Conservation (phyloP, 768 basidiomycete species). For the Boletus pseudo-olivaceus region DNA sequence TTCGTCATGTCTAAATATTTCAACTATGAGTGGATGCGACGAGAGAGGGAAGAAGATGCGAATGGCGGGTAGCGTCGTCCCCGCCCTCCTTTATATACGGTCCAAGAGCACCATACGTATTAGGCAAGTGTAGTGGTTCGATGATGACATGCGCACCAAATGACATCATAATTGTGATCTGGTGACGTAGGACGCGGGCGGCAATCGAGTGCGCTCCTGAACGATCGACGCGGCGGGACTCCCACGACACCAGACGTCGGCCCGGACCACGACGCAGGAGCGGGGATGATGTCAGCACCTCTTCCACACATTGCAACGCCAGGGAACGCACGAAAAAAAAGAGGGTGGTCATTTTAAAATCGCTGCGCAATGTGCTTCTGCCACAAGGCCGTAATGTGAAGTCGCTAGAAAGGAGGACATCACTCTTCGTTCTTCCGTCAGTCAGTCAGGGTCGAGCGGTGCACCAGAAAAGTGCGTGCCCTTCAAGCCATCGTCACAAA, state of each 20-base stretch:
- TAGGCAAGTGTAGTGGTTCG: conserved; percentile 25
- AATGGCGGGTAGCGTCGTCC: not conserved
- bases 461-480: not conserved
- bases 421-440: not conserved
- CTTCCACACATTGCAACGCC: not conserved
- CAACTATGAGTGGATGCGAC: too few species aligned
- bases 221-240: too few species aligned
- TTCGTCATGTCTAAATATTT: conserved; percentile 16
- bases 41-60: conserved; percentile 9
- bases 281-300: too few species aligned
- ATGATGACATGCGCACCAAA: conserved; percentile 19
- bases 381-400: conserved; percentile 16
- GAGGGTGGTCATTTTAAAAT: conserved; percentile 1
- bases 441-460: conserved; percentile 15
- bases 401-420: conserved; percentile 1
- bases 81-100: conserved; percentile 25
- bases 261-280: too few species aligned
- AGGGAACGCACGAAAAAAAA: not conserved
- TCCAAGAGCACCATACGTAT: conserved; percentile 20
- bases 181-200: conserved; percentile 21
- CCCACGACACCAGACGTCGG: too few species aligned
- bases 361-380: conserved; percentile 6
- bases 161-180: conserved; percentile 29
- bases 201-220: conserved; percentile 6
- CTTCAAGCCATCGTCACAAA: not conserved